Conservation (phyloP, 495 filamentous ascomycete genomes). For the Annulohypoxylon stygium region DNA sequence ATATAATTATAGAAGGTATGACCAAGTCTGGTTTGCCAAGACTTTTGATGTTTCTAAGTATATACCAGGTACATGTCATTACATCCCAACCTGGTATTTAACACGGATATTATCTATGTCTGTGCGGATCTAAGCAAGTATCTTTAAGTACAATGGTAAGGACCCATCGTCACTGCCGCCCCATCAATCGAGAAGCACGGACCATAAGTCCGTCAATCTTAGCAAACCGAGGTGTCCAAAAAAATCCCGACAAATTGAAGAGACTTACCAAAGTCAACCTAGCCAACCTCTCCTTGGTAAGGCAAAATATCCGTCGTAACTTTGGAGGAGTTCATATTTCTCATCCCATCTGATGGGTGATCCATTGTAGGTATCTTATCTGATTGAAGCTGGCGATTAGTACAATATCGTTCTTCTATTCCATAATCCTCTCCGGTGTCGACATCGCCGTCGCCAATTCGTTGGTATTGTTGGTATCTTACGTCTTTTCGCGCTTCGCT, state of each 20-base stretch:
- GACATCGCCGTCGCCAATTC: background rate
- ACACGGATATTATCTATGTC: background rate
- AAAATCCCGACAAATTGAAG: slow-evolving; percentile 5
- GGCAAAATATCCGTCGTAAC: slow-evolving; percentile 6
- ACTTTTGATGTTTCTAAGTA: background rate
- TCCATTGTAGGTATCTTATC: background rate
- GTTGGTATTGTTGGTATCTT: slow-evolving; percentile 1
- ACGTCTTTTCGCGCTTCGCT: slow-evolving; percentile 9
- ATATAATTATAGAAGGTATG: slow-evolving; percentile 1
- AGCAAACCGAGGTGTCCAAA: slow-evolving; percentile 15
- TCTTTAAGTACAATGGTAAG: background rate
- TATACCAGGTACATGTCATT: background rate
- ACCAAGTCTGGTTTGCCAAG: background rate
- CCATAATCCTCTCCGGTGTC: background rate
- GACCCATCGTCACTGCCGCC: background rate
- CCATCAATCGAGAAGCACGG: slow-evolving; percentile 6
- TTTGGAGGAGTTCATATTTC: slow-evolving; percentile 6
- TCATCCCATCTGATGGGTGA: background rate
- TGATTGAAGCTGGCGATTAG: background rate
- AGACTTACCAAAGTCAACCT: background rate
- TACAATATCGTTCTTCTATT: background rate
- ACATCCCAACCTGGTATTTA: background rate
- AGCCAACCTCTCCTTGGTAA: slow-evolving; percentile 1
- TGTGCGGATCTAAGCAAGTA: background rate
- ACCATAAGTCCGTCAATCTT: background rate